Base-by-base conservation (phyloP, 129 eudicot species). In the Chrysanthemum seticuspe region DNA sequence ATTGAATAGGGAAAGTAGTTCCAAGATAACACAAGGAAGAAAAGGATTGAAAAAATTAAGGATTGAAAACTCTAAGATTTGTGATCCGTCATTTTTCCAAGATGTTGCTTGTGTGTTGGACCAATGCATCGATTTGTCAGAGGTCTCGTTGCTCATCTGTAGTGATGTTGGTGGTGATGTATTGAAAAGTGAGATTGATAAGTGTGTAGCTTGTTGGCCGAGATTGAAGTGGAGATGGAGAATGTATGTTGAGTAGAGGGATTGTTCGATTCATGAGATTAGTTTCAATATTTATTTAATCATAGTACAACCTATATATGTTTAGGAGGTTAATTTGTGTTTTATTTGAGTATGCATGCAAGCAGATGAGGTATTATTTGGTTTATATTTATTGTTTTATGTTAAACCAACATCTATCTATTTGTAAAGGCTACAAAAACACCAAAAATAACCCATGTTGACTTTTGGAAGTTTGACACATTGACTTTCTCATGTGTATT, bases 151-250 rank as follows among this genome's bases (percentile, higher is more conserved):
- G 44, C 73, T 80, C 2, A 72, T 88, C 57, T 90, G 83, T 56
- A 86, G 83, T 13, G 86, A 85, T 56, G 90, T 81, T 65, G 90
- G 78, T 65, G 73, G 67, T 65, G 68, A 21, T 59, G 88, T 83
- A 8, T 74, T 83, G 1, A 74, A 66, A 55, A 62, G 80, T 52
- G 82, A 85, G 21, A 76, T 88, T 10, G 73, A 80, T 11, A 79
- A 80, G 83, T 83, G 90, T 62, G 66, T 76, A 65, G 74, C 83
- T 50, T 85, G 61, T 40, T 78, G 83, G 73, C 64, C 82, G 10
- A 67, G 74, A 13, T 76, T 85, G 67, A 76, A 79, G 68, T 85
- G 86, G 95, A 83, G 78, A 64, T 85, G 95, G 95, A 90, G 90
- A 14, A 59, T 83, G 83, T 88, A 90, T 90, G 83, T 75, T 66